These are phyloP conservation scores for Didymella arachidicola DNA, from an alignment of 2,329 filamentous ascomycete species.

Conservation along the genomic window DNA sequence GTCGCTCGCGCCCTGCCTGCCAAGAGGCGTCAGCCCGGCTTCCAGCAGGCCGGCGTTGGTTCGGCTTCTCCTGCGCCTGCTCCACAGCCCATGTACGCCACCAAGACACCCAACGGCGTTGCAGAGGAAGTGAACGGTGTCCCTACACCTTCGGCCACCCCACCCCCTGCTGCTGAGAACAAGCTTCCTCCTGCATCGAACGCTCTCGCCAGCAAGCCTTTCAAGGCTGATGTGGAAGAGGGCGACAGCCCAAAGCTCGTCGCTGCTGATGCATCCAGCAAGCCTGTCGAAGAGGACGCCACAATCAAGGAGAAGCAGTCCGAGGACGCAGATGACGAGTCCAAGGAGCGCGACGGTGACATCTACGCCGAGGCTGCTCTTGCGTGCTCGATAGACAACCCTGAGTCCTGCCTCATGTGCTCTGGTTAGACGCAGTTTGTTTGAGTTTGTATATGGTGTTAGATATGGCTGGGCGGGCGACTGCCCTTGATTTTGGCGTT, in stretches of 20 bases:
- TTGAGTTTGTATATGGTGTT: slow-evolving; percentile 17
- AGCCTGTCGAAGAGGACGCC: slow-evolving; percentile 67
- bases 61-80: slow-evolving; percentile 66
- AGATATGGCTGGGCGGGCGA: slow-evolving; percentile 24
- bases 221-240: slow-evolving; percentile 79
- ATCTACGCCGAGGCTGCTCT: slow-evolving; percentile 95
- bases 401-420: slow-evolving; percentile 95
- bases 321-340: slow-evolving; percentile 77
- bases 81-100: slow-evolving; percentile 72
- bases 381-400: slow-evolving; percentile 96
- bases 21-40: slow-evolving; percentile 69
- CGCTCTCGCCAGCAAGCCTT: slow-evolving; percentile 69
- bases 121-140: slow-evolving; percentile 62
- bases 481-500: slow-evolving; percentile 28
- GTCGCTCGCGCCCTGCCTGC: slow-evolving; percentile 68
- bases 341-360: slow-evolving; percentile 80
- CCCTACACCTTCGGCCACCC: slow-evolving; percentile 73
- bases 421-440: slow-evolving; percentile 71
- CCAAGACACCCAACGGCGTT: slow-evolving; percentile 59
- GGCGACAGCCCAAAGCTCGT: slow-evolving; percentile 82
- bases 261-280: slow-evolving; percentile 69
- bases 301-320: slow-evolving; percentile 69
- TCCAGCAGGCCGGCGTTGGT: slow-evolving; percentile 31
- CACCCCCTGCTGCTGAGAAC: slow-evolving; percentile 62
- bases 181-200: slow-evolving; percentile 60